phyloP scores from a whole-genome alignment of 2,329 filamentous ascomycete species.

The Hypocreales sp. region DNA sequence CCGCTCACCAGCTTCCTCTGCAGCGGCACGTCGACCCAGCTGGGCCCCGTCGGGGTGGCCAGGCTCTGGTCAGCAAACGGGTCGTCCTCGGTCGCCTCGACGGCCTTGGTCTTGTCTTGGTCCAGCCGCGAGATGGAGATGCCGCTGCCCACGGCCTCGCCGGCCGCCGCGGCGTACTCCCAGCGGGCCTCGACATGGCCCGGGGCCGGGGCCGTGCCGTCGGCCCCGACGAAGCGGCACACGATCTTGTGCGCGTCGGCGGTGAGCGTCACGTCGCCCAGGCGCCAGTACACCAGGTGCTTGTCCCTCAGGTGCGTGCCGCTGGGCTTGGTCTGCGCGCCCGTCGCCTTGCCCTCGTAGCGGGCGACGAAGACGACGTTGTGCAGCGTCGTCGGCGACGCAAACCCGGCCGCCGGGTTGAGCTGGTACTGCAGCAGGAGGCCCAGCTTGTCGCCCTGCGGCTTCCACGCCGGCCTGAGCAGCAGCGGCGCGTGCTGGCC shows the following conservation, averaged over 20 bases:
- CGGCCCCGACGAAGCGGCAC: conserved; percentile 61
- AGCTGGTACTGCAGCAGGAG: conserved; percentile 72
- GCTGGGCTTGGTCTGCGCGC: conserved; percentile 61
- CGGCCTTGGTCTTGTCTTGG: conserved; percentile 34
- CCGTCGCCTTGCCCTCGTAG: conserved; percentile 52
- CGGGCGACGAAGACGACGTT: conserved; percentile 63
- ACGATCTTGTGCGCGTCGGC: conserved; percentile 61
- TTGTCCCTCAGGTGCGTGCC: conserved; percentile 70
- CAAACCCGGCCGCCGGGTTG: conserved; percentile 49
- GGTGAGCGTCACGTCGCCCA: conserved; percentile 57
- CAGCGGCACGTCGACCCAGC: conserved; percentile 53
- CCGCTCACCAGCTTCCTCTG: conserved; percentile 57
- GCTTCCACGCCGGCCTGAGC: conserved; percentile 66
- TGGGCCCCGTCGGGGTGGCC: conserved; percentile 10
- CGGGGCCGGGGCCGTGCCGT: conserved; percentile 52
- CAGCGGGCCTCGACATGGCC: conserved; percentile 73
- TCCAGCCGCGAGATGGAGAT: conserved; percentile 47
- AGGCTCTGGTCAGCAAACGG: conserved; percentile 47
- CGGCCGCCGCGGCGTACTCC: conserved; percentile 38
- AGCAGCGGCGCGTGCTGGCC: conserved; percentile 53
- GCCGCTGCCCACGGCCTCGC: conserved; percentile 34
- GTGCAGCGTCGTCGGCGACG: conserved; percentile 31
- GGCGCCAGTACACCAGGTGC: conserved; percentile 64
- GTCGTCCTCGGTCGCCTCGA: conserved; percentile 36
- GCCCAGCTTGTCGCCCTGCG: conserved; percentile 72